Base-by-base conservation (phyloP, 305 asterid genomes). In the Fraxinus greggii region DNA sequence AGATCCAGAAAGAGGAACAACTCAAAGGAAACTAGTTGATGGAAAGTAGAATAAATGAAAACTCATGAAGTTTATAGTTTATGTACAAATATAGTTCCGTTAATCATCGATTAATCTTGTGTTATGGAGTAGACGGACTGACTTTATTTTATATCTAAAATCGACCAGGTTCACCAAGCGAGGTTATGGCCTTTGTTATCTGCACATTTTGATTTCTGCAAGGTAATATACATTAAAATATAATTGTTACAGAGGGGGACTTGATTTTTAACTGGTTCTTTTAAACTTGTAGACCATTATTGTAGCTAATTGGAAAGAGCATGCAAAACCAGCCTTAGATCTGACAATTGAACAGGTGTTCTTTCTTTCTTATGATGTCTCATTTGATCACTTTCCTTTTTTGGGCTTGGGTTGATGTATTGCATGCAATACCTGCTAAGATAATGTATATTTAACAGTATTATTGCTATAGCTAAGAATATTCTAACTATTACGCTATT, bases 101-200 rank as follows among this genome's bases (percentile, higher is more conserved):
- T 29, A 70, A 13, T 70, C 75, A 29, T 70, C 42, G 40, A 8
- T 70, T 70, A 70, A 29, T 70, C 40, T 70, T 29, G 12, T 31
- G 12, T 70, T 29, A 31, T 31, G 24, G 75, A 29, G 23, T 17
- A n/a, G 78, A 65, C 32, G 33, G 73, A 26, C 78, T 76, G 19
- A 75, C 79, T 48, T 61, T 24, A 67, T 24, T 2, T 12, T 76
- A 12, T 17, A 15, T 83, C 45, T 69, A 21, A 61, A 3, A 72
- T 23, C 76, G 8, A 72, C 75, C 82, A 89, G 92, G 90, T 85
- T 81, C 83, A 40, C 33, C 83, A 81, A 84, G 88, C 85, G 56
- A 86, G 92, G 93, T 78, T 89, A 77, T 91, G 88, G 21, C 81
- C 90, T 78, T 90, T 89, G 93, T 79, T 89, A 9, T 84, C 80